A percentile compares a stretch with the other conserved stretches of the same genome.
Evolutionary conservation across 1,284 basidiomycete genomes (phyloP).

Genomic region (Gomphus bonarii): DNA sequence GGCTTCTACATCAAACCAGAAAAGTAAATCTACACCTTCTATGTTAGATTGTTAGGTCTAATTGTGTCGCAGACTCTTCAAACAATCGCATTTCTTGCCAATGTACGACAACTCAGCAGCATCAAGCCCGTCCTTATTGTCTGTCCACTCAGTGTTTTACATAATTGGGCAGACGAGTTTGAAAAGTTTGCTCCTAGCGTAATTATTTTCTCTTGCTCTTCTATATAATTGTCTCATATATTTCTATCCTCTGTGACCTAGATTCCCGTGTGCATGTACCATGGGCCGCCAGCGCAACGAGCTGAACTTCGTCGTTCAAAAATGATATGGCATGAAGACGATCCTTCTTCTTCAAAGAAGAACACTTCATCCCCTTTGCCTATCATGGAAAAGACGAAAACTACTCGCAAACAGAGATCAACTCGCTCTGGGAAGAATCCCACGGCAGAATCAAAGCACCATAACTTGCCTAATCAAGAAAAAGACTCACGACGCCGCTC

Average conservation of each 20-base stretch:
- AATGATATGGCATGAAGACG: slow-evolving; percentile 23
- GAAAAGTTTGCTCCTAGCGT: slow-evolving; percentile 71
- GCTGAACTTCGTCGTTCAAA: slow-evolving; percentile 60
- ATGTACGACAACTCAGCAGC: slow-evolving; percentile 69
- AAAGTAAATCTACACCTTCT: not conserved
- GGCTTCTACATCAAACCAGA: slow-evolving; percentile 1
- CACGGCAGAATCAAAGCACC: not conserved
- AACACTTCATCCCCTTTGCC: not conserved
- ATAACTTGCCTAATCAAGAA: not conserved
- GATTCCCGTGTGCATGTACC: slow-evolving; percentile 86
- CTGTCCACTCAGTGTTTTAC: slow-evolving; percentile 84
- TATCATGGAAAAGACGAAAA: not conserved
- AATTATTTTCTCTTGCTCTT: slow-evolving; percentile 4
- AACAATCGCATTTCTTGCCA: slow-evolving; percentile 87
- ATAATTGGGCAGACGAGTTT: slow-evolving; percentile 91
- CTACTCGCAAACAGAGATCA: not conserved
- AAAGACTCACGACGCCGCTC: not conserved
- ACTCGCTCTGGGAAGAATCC: not conserved
- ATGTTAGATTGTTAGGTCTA: not conserved
- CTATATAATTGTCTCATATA: not conserved
- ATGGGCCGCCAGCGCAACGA: slow-evolving; percentile 73
- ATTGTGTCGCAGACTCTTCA: slow-evolving; percentile 66
- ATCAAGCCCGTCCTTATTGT: slow-evolving; percentile 82
- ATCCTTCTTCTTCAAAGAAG: slow-evolving; percentile 10
- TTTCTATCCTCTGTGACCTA: slow-evolving; percentile 20